Percentiles rank a stretch among this genome's conserved stretches.
Evolutionary conservation across 768 basidiomycete genomes (phyloP).

Genomic region (Hydnomerulius pinastri): DNA sequence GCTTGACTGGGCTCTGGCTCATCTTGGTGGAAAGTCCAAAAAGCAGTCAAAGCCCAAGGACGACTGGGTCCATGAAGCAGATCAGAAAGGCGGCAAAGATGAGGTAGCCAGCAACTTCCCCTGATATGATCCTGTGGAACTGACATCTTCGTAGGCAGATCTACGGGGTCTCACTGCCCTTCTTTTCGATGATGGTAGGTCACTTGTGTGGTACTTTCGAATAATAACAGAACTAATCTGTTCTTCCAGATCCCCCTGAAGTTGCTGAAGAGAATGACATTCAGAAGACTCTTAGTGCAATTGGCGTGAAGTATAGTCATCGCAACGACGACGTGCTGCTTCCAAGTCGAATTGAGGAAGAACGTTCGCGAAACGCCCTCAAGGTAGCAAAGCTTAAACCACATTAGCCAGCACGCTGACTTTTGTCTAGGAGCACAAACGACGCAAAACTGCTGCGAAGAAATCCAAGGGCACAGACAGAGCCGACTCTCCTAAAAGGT

Average conservation of each 20-base stretch:
- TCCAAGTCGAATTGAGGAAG: slow-evolving; percentile 68
- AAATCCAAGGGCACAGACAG: slow-evolving; percentile 19
- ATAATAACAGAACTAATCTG: neutral
- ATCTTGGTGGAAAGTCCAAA: slow-evolving; percentile 50
- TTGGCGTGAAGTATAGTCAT: slow-evolving; percentile 74
- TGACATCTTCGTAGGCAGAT: slow-evolving; percentile 41
- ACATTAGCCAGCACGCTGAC: slow-evolving; percentile 5
- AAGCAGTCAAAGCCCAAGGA: slow-evolving; percentile 33
- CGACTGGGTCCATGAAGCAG: slow-evolving; percentile 48
- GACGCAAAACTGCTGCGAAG: slow-evolving; percentile 21
- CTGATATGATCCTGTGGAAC: neutral
- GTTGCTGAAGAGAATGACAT: slow-evolving; percentile 47
- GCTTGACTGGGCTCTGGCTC: slow-evolving; percentile 78
- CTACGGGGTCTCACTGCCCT: slow-evolving; percentile 62
- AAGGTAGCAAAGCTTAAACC: slow-evolving; percentile 37
- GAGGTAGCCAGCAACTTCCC: slow-evolving; percentile 10
- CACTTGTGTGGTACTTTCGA: neutral
- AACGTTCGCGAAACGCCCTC: slow-evolving; percentile 55
- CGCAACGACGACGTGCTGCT: slow-evolving; percentile 70
- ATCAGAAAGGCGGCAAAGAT: slow-evolving; percentile 46
- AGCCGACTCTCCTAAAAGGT: slow-evolving; percentile 9
- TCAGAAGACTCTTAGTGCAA: slow-evolving; percentile 56
- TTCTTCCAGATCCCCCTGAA: slow-evolving; percentile 39
- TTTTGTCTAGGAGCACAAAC: slow-evolving; percentile 26
- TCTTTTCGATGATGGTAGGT: slow-evolving; percentile 70